Evolutionary conservation across 2,329 filamentous ascomycete species (phyloP).

Genomic region (Ceratocystis papillata): DNA sequence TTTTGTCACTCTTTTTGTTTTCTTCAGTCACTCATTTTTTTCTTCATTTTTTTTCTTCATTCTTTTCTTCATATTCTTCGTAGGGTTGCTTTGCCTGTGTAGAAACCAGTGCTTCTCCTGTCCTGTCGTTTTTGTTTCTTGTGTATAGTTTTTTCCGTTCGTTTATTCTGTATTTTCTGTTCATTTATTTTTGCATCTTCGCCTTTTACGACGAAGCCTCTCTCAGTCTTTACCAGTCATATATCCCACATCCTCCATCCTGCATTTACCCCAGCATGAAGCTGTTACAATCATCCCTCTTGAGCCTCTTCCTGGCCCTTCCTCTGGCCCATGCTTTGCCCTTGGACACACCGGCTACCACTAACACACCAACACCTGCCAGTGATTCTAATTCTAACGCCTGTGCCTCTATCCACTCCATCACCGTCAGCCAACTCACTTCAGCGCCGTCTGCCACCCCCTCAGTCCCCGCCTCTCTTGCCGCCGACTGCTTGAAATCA

Average conservation of each 20-base stretch:
- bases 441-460: constrained; percentile 26
- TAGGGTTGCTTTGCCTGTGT: constrained; percentile 8
- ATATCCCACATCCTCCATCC: neutral
- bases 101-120: neutral
- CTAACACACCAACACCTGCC: neutral
- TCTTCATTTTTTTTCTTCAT: neutral
- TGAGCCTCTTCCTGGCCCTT: constrained; percentile 6
- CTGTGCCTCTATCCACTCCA: constrained; percentile 15
- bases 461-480: constrained; percentile 32
- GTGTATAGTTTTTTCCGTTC: constrained; percentile 7
- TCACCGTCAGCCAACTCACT: neutral
- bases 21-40: neutral
- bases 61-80: neutral
- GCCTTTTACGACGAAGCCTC: neutral
- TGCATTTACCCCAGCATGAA: constrained; percentile 4
- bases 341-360: constrained; percentile 5
- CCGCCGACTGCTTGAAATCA: constrained; percentile 33
- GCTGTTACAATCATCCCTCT: neutral
- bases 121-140: constrained; percentile 13
- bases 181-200: constrained; percentile 11
- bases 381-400: constrained; percentile 1
- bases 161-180: constrained; percentile 13
- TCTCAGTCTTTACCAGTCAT: neutral
- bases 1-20: constrained; percentile 1
- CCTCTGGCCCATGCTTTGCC: constrained; percentile 1